Base-by-base conservation (phyloP, 139 green algal genomes). In the Tetraselmis striata region DNA sequence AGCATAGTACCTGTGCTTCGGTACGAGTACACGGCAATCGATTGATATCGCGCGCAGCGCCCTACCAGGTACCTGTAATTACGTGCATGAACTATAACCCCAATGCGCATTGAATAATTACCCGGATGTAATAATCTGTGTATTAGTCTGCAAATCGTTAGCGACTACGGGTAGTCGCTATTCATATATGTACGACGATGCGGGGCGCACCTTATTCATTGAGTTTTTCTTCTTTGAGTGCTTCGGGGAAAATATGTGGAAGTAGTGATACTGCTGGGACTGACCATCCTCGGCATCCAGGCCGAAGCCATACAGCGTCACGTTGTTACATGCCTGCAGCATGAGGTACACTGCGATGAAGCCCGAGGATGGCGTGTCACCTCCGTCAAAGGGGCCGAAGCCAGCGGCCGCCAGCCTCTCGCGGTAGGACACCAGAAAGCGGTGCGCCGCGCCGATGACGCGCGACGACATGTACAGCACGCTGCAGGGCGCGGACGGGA, bases 291-390 rank as follows among this genome's bases (percentile, higher is more conserved):
- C 77, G 5, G 45, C 82, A 29, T 85, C 77, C 22, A 85, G 82
- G 2, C 82, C 82, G 45, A 85, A 85, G 24, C 82, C 82, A n/a
- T 85, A 85, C 26, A 85, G 30, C 2, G 76, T 81, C 30, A 85
- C 31, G 30, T 45, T 85, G 27, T 67, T 1, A 32, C 82, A 85
- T 28, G 59, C 78, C 58, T 82, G 78, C 5, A 85, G 32, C 32
- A 85, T 59, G 25, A 77, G 23, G 31, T 75, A 81, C 26, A 82
- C 28, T 23, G 32, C 82, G 30, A 79, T 29, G 77, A 80, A 81
- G 23, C 82, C 82, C 2, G 77, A 82, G 32, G 25, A 58, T 28
- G 75, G 59, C 30, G 82, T 85, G 76, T 59, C 29, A 22, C 82
- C 82, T 23, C 82, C 82, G 22, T 74, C n/a, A 31, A 80, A 82